Conservation (phyloP, 805 yeast species). For the Ogataea ganodermae region DNA sequence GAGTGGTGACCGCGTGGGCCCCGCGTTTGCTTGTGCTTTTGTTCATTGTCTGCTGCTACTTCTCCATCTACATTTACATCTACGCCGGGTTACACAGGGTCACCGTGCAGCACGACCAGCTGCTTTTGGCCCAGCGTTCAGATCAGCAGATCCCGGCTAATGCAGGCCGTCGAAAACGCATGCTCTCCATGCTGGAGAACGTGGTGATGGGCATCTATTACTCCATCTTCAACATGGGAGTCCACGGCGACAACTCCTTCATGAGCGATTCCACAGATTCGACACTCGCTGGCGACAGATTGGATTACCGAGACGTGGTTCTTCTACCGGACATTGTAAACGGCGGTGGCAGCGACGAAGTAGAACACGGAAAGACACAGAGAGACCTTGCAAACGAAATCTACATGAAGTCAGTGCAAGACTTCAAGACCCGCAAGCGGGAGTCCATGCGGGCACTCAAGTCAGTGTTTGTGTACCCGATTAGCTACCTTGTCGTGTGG, state of each 20-base stretch:
- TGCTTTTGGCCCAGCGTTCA: background rate
- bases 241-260: constrained; percentile 13
- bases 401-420: constrained; percentile 17
- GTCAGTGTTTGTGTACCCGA: constrained; percentile 23
- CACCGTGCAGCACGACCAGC: constrained; percentile 14
- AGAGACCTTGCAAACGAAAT: constrained; percentile 14
- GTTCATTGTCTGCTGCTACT: constrained; percentile 20
- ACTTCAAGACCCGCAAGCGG: constrained; percentile 21
- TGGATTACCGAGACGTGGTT: background rate
- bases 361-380: constrained; percentile 6
- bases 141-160: background rate
- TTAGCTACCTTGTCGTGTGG: constrained; percentile 21
- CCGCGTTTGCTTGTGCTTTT: constrained; percentile 15
- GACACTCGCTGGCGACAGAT: background rate
- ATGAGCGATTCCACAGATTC: background rate
- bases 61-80: constrained; percentile 22
- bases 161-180: background rate
- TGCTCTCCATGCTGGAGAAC: background rate
- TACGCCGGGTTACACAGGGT: constrained; percentile 17
- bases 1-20: constrained; percentile 22
- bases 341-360: background rate
- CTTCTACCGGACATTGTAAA: background rate
- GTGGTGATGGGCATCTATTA: constrained; percentile 20
- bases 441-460: constrained; percentile 21
- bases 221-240: constrained; percentile 16